Base-by-base conservation (phyloP, 352 stramenopile species). In the Pythium phragmiticola region DNA sequence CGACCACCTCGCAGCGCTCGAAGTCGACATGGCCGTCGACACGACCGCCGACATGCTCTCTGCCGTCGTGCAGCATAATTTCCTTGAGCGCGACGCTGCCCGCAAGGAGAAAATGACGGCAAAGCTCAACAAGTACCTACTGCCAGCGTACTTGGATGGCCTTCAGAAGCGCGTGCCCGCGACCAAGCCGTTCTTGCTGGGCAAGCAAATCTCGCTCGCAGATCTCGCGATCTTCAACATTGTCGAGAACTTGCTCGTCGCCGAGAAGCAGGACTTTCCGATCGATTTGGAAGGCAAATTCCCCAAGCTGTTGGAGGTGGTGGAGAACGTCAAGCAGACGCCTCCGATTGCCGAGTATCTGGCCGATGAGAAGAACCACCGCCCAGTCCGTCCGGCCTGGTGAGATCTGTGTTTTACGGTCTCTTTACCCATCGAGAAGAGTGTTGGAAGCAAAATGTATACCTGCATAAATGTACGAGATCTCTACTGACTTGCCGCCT, bases 211-310 rank as follows among this genome's bases (percentile, higher is more conserved):
- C 46, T 75, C 71, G 39, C 47, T 79, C 2, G 72, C 71, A 2
- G 76, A 84, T 53, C 45, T 84, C 12, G 70, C 70, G 14, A 34
- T 76, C 14, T 82, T 80, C 45, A 61, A 82, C 55, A 56, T 75
- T 23, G 41, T 82, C 46, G 52, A 65, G 17, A 80, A 84, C 54
- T 33, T 66, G 7, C 63, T 84, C 2, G 4, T 68, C 9, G 61
- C 72, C 7, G 69, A 76, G 45, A 66, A 66, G 53, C 33, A 68
- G 0, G 39, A 54, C 11, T 69, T 78, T 13, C 68, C 68, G n/a
- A 60, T 78, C 26, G 68, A 76, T 52, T 56, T 70, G 16, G 65
- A 62, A n/a, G 4, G 12, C 13, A 47, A 57, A n/a, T 78, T 68
- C 47, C 72, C 68, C 34, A 69, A 74, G 42, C 58, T 78, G 7